A percentile compares a stretch with the other conserved stretches of the same genome.
Conservation (phyloP, 495 filamentous ascomycete genomes). For the Penicillium canescens region DNA sequence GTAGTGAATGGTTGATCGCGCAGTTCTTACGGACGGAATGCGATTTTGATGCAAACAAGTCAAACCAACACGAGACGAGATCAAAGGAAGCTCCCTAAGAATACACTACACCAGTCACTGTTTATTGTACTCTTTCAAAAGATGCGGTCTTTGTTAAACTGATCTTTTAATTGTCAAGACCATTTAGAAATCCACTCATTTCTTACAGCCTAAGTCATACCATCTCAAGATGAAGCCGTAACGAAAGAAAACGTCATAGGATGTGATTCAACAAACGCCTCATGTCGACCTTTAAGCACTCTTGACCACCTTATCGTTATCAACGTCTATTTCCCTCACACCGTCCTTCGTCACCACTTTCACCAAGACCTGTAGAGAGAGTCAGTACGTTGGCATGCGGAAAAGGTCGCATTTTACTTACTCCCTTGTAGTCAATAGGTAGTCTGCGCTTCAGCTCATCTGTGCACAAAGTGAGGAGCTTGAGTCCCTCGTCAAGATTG, state of each 20-base stretch:
- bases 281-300: constrained; percentile 54
- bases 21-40: constrained; percentile 18
- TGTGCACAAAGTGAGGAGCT: constrained; percentile 89
- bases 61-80: constrained; percentile 25
- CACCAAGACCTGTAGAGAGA: constrained; percentile 61
- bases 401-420: constrained; percentile 34
- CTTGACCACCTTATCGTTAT: constrained; percentile 72
- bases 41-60: constrained; percentile 38
- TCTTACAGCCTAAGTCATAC: constrained; percentile 8
- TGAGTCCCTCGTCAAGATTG: constrained; percentile 78
- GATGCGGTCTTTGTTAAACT: background rate
- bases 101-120: background rate
- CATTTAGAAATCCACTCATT: background rate
- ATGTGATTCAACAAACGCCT: constrained; percentile 46
- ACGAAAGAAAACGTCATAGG: constrained; percentile 36
- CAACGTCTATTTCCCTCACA: constrained; percentile 75
- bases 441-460: constrained; percentile 94
- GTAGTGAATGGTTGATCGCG: constrained; percentile 9
- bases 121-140: background rate
- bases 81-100: background rate
- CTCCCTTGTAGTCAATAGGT: constrained; percentile 97
- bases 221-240: constrained; percentile 25
- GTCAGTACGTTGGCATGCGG: constrained; percentile 4
- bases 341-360: constrained; percentile 95
- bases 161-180: background rate